Evolutionary conservation across 331 rosid genomes (phyloP), one percentile per base, ranked within the genome.

Genomic region (Erythrophleum ivorense): DNA sequence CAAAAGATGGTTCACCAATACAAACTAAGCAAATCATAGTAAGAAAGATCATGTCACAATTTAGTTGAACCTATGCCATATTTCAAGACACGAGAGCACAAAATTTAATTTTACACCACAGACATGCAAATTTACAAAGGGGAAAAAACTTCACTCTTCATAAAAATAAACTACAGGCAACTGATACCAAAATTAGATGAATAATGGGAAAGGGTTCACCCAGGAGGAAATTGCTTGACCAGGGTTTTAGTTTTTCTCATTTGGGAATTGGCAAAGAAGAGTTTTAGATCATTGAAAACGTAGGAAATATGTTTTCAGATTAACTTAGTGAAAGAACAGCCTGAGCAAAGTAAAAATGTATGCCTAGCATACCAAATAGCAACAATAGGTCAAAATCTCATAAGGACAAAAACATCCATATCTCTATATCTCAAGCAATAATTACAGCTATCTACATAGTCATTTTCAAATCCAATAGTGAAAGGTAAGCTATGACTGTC

Each of bases 291-390:
- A 53, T 33, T 11, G 57, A 69, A 69, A 69, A 43, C 53, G 18
- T 48, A 24, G 34, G 12, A 59, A 21, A 16, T 18, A 16, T 21
- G 36, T 71, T 16, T 60, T 40, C 19, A 40, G 9, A 62, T 33
- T 24, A 41, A 54, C 45, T 48, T 49, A 13, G 46, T 46, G 49
- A 81, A 66, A 79, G 46, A 84, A 76, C 33, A 60, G 31, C 79
- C 78, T 6, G 43, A 73, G 77, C 86, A 85, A 82, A 77, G 50
- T 60, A 54, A 58, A 76, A 19, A 80, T 45, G 57, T 38, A 67
- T 24, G 14, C 12, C 14, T 31, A 48, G 15, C 43, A 80, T 16
- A 45, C 75, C 5, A 64, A 21, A 54, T 78, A 53, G 21, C 29
- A 15, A 31, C 60, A 48, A 53, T 73, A 58, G 67, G 46, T 46